These are phyloP conservation scores for Mycena kentingensis DNA, from an alignment of 768 basidiomycete species.

Conservation along the genomic window DNA sequence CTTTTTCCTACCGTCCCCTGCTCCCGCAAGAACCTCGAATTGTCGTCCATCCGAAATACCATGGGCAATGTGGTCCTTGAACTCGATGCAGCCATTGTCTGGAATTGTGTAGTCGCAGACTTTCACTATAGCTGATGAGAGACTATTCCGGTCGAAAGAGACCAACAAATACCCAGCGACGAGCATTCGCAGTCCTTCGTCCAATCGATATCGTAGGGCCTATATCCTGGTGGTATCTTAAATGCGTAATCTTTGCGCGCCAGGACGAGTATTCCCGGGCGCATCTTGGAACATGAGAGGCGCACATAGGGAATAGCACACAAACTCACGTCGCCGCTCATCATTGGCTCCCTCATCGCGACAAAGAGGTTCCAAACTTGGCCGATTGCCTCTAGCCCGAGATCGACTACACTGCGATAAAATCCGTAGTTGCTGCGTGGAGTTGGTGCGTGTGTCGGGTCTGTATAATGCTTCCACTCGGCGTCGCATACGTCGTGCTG, in stretches of 20 bases:
- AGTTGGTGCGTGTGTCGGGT: constrained; percentile 6
- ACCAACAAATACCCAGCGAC: constrained; percentile 7
- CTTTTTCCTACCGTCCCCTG: constrained; percentile 9
- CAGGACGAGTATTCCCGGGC: constrained; percentile 13
- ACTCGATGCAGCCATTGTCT: constrained; percentile 16
- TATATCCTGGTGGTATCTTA: constrained; percentile 13
- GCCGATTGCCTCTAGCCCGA: constrained; percentile 10
- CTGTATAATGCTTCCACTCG: constrained; percentile 14
- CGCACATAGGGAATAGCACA: background rate
- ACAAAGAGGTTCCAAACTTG: constrained; percentile 17
- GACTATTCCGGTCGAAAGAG: too few species aligned
- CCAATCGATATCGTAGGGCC: constrained; percentile 13
- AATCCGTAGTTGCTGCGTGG: constrained; percentile 15
- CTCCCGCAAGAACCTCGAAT: constrained; percentile 17
- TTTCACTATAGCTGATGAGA: constrained; percentile 4
- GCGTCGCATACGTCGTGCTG: constrained; percentile 12
- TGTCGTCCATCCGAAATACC: background rate
- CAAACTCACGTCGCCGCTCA: constrained; percentile 9
- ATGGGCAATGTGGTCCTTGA: constrained; percentile 14
- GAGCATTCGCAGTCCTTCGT: constrained; percentile 15
- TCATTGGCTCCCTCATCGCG: constrained; percentile 17
- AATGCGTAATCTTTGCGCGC: constrained; percentile 17
- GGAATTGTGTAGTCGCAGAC: constrained; percentile 19
- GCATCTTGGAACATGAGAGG: constrained; percentile 2
- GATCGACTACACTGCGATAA: constrained; percentile 19